Conservation (phyloP, 1,284 basidiomycete species). For the Tilletiaria anomala region DNA sequence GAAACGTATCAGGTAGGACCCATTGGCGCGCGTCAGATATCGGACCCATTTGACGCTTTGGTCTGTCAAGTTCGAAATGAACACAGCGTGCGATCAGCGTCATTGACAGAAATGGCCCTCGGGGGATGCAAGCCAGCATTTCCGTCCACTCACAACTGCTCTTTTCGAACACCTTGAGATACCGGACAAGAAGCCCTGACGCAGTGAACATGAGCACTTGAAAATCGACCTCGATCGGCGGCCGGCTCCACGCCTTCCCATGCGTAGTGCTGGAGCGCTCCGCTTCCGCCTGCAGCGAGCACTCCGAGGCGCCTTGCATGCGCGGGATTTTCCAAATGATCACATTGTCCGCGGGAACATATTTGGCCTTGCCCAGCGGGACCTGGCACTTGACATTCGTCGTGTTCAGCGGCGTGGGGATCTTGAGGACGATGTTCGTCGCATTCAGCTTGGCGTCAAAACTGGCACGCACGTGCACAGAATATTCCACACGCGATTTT, state of each 20-base stretch:
- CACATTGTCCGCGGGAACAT: conserved; percentile 82
- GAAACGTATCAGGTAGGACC: conserved; percentile 27
- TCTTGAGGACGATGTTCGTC: conserved; percentile 76
- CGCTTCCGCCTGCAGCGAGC: conserved; percentile 69
- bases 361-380: conserved; percentile 85
- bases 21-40: conserved; percentile 24
- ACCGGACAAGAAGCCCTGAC: conserved; percentile 85
- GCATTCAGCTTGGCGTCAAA: conserved; percentile 85
- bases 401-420: conserved; percentile 90
- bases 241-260: conserved; percentile 87
- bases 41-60: conserved; percentile 22
- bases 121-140: no score
- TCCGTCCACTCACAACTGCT: conserved; percentile 47
- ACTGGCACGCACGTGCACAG: conserved; percentile 71
- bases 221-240: conserved; percentile 95
- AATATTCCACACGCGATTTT: conserved; percentile 79
- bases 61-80: neutral
- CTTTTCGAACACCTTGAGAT: conserved; percentile 97
- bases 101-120: no score
- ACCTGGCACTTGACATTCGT: conserved; percentile 83
- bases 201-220: conserved; percentile 96
- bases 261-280: conserved; percentile 70
- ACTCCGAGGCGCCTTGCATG: conserved; percentile 79
- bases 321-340: conserved; percentile 79
- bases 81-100: no score